Evolutionary conservation across 306 rosid species (phyloP).

Genomic region (Ceratonia siliqua): DNA sequence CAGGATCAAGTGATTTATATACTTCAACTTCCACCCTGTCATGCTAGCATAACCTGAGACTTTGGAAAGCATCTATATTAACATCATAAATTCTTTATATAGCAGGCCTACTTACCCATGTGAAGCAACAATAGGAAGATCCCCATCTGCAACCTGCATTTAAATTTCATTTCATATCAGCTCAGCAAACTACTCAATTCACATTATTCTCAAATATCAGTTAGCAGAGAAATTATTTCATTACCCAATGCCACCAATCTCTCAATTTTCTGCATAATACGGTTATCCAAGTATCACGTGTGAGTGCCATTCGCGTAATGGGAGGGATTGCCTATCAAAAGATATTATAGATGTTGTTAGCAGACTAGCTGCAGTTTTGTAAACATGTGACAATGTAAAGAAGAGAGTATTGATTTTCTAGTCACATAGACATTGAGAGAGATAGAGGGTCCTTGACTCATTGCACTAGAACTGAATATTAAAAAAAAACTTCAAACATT

Average conservation of each 20-base stretch:
- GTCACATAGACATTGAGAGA: slow-evolving; percentile 13
- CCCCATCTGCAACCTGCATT: slow-evolving; percentile 95
- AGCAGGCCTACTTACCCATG: slow-evolving; percentile 75
- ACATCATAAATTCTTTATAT: slow-evolving; percentile 26
- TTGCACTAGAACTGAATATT: slow-evolving; percentile 15
- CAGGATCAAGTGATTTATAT: slow-evolving; percentile 88
- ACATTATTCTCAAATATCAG: slow-evolving; percentile 32
- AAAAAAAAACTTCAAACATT: slow-evolving; percentile 31
- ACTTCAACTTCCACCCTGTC: slow-evolving; percentile 81
- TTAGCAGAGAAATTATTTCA: slow-evolving; percentile 26
- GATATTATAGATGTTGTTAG: slow-evolving; percentile 29
- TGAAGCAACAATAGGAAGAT: slow-evolving; percentile 90
- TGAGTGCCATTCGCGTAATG: slow-evolving; percentile 93
- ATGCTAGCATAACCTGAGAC: slow-evolving; percentile 40
- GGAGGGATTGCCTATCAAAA: slow-evolving; percentile 94
- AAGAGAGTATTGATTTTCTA: slow-evolving; percentile 26
- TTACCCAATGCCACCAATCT: slow-evolving; percentile 99
- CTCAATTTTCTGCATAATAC: slow-evolving; percentile 96
- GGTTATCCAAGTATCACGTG: slow-evolving; percentile 95
- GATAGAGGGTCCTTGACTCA: neutral
- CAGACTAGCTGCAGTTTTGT: slow-evolving; percentile 30
- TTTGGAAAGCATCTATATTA: slow-evolving; percentile 35
- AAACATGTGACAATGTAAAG: slow-evolving; percentile 14
- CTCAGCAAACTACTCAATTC: slow-evolving; percentile 28
- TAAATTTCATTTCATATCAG: slow-evolving; percentile 37